These are phyloP conservation scores for Effrenium voratum DNA, from an alignment of 73 alveolate genomes.

Conservation along the genomic window DNA sequence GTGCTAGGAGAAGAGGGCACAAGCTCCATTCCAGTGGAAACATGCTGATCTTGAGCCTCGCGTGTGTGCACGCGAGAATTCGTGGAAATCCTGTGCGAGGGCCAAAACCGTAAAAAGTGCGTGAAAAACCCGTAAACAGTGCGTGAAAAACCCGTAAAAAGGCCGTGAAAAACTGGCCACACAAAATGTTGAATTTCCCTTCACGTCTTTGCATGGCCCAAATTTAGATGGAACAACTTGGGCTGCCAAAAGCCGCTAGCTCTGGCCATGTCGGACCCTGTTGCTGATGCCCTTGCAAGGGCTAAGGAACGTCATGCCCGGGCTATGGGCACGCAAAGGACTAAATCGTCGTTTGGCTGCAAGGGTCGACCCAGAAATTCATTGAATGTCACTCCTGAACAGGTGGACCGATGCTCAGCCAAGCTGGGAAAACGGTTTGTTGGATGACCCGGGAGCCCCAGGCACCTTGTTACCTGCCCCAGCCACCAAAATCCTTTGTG, in stretches of 20 bases:
- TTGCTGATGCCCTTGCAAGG: not conserved
- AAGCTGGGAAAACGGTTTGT: no score
- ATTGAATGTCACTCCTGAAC: no score
- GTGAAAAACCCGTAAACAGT: conserved; percentile 26
- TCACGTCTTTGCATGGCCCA: not conserved
- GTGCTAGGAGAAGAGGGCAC: not conserved
- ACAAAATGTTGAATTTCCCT: no score
- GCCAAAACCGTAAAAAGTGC: not conserved
- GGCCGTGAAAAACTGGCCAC: conserved; percentile 12
- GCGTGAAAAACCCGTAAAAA: conserved; percentile 67
- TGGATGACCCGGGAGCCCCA: no score
- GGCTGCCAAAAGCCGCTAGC: no score
- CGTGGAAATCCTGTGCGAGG: not conserved
- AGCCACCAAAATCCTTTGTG: no score
- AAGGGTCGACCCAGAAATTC: no score
- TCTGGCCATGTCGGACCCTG: not conserved
- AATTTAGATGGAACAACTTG: not conserved
- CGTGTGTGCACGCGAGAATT: no score
- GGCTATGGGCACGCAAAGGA: no score
- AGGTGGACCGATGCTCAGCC: no score
- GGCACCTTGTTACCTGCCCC: no score
- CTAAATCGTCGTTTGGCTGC: no score
- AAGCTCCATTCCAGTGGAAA: not conserved
- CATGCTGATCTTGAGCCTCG: conserved; percentile 14
- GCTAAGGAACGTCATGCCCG: conserved; percentile 31